Conservation (phyloP, 192 early-diverging fungal genomes). For the Phycomyces blakesleeanus region DNA sequence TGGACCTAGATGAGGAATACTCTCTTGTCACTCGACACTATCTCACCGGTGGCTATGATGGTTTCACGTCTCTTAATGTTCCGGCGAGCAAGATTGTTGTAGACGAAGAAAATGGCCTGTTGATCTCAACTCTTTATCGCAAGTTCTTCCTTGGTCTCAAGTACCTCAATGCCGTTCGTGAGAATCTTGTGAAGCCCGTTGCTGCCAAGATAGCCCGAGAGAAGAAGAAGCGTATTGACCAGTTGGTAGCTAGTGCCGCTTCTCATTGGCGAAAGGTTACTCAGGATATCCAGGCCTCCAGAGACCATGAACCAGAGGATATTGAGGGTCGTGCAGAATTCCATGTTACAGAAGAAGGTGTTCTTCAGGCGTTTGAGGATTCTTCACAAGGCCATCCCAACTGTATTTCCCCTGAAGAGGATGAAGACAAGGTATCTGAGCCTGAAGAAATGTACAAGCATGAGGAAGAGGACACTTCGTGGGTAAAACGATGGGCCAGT, state of each 20-base stretch:
- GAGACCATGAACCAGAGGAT: not conserved
- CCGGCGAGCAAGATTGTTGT: constrained; percentile 44
- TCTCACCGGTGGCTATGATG: constrained; percentile 62
- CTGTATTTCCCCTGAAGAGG: constrained; percentile 39
- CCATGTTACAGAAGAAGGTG: constrained; percentile 11
- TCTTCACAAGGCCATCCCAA: constrained; percentile 20
- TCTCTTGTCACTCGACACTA: constrained; percentile 57
- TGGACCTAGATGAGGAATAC: constrained; percentile 50
- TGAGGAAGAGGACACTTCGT: constrained; percentile 1
- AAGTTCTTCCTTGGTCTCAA: constrained; percentile 59
- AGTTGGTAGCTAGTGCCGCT: constrained; percentile 4
- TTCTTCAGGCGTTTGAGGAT: constrained; percentile 21
- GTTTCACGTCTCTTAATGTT: constrained; percentile 43
- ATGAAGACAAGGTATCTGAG: constrained; percentile 19
- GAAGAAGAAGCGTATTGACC: constrained; percentile 16
- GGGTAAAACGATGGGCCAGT: constrained; percentile 54
- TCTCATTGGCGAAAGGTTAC: constrained; percentile 17
- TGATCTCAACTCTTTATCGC: constrained; percentile 49
- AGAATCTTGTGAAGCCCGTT: constrained; percentile 22
- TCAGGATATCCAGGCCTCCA: not conserved
- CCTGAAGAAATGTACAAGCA: constrained; percentile 26
- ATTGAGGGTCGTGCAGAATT: constrained; percentile 1
- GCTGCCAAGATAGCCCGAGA: not conserved
- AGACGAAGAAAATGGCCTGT: constrained; percentile 61
- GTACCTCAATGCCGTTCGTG: constrained; percentile 51